These are phyloP conservation scores for Halocafeteria seosinensis DNA, from an alignment of 108 stramenopile genomes.

Conservation along the genomic window DNA sequence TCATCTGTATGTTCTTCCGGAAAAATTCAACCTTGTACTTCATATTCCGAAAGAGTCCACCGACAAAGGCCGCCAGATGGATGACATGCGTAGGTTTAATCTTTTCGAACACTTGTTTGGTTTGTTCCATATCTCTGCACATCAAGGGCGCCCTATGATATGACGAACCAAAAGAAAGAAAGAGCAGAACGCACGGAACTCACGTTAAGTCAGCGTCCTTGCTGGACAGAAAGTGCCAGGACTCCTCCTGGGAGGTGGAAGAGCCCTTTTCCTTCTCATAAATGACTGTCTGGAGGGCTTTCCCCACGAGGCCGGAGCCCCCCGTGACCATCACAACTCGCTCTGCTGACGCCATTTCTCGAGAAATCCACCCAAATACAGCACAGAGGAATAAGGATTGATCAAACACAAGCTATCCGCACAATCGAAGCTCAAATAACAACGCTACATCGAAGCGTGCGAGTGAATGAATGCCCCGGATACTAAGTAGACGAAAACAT, in stretches of 20 bases:
- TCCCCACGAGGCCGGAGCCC: constrained; percentile 83
- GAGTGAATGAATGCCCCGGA: no score
- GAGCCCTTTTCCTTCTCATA: no score
- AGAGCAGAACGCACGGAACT: neutral
- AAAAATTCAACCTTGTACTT: constrained; percentile 74
- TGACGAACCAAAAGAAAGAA: neutral
- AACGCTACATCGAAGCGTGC: no score
- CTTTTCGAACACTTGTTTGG: constrained; percentile 75
- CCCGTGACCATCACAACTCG: constrained; percentile 87
- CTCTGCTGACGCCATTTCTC: no score
- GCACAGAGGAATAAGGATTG: no score
- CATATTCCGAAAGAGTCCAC: constrained; percentile 59
- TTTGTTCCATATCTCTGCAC: constrained; percentile 36
- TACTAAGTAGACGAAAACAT: no score
- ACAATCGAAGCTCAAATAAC: no score
- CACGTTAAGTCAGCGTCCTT: constrained; percentile 67
- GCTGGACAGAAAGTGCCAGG: constrained; percentile 54
- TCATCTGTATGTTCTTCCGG: constrained; percentile 88
- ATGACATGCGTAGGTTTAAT: constrained; percentile 86
- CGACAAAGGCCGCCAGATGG: constrained; percentile 93
- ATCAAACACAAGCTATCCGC: no score
- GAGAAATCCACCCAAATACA: no score
- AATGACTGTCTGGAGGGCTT: constrained; percentile 64
- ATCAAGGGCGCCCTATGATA: neutral
- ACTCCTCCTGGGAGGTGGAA: constrained; percentile 26